Evolutionary conservation across 176 grass and related monocot genomes (phyloP), one percentile per base, ranked within the genome.

Genomic region (Triticum turgidum): DNA sequence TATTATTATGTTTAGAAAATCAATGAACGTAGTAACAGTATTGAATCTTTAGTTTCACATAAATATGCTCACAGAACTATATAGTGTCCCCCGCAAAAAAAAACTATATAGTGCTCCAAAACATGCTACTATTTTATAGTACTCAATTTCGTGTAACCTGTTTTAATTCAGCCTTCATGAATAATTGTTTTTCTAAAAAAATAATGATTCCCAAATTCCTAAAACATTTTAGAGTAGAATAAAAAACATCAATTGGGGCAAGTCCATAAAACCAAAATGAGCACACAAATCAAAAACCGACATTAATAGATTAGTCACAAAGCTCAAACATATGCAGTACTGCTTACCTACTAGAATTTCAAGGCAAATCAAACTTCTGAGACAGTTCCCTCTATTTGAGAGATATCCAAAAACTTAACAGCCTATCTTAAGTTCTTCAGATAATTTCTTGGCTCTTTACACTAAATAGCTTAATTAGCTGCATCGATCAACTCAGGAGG

Each of bases 401-500:
- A 71, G 47, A 78, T 73, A 59, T 87, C 59, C 74, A 83, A 83
- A 86, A 82, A 70, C 65, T 82, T 70, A 78, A 65, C 30, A 65
- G 38, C 78, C 27, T 35, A 64, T 73, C 21, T 85, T 38, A 88
- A 77, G 61, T 44, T 0, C 25, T 85, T 38, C 85, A 77, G 68
- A 56, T 1, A 51, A 47, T 47, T 54, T 51, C 54, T 47, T 63
- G 83, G 33, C 72, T 58, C 72, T 88, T 91, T 91, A 91, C 90
- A 91, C 82, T 70, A 61, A 75, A 52, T 29, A 76, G 17, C 39
- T 22, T 25, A 42, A 37, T 71, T 11, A 65, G 29, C 52, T 70
- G 29, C 84, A 85, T 71, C 45, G 45, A 49, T 49, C 15, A 59
- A 80, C 62, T 91, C 86, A 91, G 65, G 82, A 49, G 70, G 86